These are phyloP conservation scores for Naegleria gruberi DNA, from an alignment of 208 protist species.

Conservation along the genomic window DNA sequence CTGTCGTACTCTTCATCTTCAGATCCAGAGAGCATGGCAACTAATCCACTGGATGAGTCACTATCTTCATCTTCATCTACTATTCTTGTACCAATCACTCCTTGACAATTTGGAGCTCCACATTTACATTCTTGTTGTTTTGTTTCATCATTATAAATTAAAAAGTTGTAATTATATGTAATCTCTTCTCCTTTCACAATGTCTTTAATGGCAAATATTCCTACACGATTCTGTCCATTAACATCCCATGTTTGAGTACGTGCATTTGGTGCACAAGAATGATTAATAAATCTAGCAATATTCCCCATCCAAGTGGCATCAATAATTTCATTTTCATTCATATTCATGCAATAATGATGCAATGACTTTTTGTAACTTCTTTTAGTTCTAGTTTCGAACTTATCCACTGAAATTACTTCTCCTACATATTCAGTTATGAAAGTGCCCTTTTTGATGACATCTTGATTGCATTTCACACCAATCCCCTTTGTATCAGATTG, in stretches of 20 bases:
- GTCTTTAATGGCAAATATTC: slow-evolving; percentile 20
- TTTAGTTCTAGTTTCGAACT: slow-evolving; percentile 49
- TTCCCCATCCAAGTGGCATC: slow-evolving; percentile 30
- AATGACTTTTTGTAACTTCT: slow-evolving; percentile 43
- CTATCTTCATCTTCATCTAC: too few species aligned
- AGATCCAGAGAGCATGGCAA: too few species aligned
- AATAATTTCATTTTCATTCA: slow-evolving; percentile 44
- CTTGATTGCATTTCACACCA: neutral
- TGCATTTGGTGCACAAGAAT: slow-evolving; percentile 34
- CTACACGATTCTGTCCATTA: neutral
- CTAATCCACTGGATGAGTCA: too few species aligned
- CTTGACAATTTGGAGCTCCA: slow-evolving; percentile 1
- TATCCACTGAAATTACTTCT: slow-evolving; percentile 41
- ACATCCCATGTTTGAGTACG: slow-evolving; percentile 34
- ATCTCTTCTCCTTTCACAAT: slow-evolving; percentile 17
- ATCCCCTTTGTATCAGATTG: neutral
- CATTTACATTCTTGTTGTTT: slow-evolving; percentile 9
- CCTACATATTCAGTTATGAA: slow-evolving; percentile 59
- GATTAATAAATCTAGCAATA: slow-evolving; percentile 31
- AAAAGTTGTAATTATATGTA: slow-evolving; percentile 22
- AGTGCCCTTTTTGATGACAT: slow-evolving; percentile 17
- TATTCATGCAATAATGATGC: slow-evolving; percentile 57
- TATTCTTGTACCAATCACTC: slow-evolving; percentile 21
- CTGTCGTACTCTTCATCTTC: too few species aligned
- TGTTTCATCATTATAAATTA: neutral